Evolutionary conservation across 768 basidiomycete species (phyloP), one percentile per base, ranked within the genome.

Genomic region (Kwoniella bestiolae): DNA sequence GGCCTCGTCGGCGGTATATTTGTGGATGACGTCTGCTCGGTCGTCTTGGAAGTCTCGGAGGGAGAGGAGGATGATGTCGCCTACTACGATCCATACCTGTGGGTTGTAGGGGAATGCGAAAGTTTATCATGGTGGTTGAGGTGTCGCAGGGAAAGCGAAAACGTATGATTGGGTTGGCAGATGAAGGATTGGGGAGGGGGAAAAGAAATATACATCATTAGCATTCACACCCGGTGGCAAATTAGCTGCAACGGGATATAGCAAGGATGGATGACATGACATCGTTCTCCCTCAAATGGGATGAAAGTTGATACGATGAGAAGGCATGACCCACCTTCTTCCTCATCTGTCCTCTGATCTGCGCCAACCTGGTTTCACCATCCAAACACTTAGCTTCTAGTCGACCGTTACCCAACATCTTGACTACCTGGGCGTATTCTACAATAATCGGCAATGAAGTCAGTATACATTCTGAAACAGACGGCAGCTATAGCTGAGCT

Each of bases 21-120:
- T 96, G 76, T 97, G 95, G 79, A 98, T 97, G 55, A 99, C 95
- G 84, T 99, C 96, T 21, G 94, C 96, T 82, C 97, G 97, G 83
- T 92, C 93, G 75, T 99, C 96, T 82, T 98, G 95, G 87, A 98
- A 99, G 56, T 98, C 96, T 69, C 96, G 91, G 53, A 99, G 85
- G 94, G 63, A 65, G 28, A 65, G 56, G 23, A 65, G 50, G 49
- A 65, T 57, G 50, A 65, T 65, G 45, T 65, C 63, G 47, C 63
- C 63, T 38, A 65, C 63, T 18, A 65, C 56, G 49, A 65, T 65
- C 63, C 63, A 65, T 28, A 65, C 63, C 63, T 65, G 97, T 12
- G 2, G 28, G 14, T 28, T 12, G 25, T 29, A 28, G 5, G 16
- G 1, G 8, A 11, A n/a, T 9, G 50, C 6, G 14, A 3, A 38